Percentiles rank a stretch among this genome's conserved stretches.
Conservation (phyloP, 169 alveolate species). For the Eimeria nieschulzi region DNA sequence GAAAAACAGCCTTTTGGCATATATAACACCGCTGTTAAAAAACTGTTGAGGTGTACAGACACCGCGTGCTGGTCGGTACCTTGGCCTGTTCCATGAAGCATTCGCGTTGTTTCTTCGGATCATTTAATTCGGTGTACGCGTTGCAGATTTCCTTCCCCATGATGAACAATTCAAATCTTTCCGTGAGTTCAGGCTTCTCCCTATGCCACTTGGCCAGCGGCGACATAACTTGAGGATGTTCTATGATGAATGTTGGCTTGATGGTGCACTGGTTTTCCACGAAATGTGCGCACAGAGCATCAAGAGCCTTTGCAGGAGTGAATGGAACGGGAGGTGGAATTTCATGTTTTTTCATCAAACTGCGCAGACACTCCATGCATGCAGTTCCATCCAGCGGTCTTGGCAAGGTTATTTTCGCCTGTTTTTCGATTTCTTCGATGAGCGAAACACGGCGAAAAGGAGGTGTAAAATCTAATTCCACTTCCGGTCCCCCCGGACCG, state of each 20-base stretch:
- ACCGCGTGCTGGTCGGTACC: conserved; percentile 71
- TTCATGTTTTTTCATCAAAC: conserved; percentile 84
- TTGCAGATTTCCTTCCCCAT: conserved; percentile 97
- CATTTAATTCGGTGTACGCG: conserved; percentile 99
- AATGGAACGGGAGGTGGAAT: conserved; percentile 89
- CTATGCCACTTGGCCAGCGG: conserved; percentile 98
- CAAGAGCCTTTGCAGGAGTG: conserved; percentile 92
- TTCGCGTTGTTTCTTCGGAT: conserved; percentile 96
- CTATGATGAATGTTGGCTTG: conserved; percentile 94
- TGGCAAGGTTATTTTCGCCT: conserved; percentile 72
- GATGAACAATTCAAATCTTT: conserved; percentile 97
- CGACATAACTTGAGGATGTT: conserved; percentile 99
- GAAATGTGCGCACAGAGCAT: conserved; percentile 89
- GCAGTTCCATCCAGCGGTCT: conserved; percentile 74
- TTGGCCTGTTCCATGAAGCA: conserved; percentile 93
- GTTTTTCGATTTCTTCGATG: conserved; percentile 80
- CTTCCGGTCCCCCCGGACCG: conserved; percentile 92
- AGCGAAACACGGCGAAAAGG: conserved; percentile 90
- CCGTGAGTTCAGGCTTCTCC: conserved; percentile 92
- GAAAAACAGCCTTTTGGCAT: neutral
- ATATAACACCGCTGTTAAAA: neutral
- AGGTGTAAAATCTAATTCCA: conserved; percentile 97
- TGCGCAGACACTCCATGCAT: conserved; percentile 73
- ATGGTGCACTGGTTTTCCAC: conserved; percentile 92
- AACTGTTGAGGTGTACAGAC: too few relatives aligned